phyloP scores from a whole-genome alignment of 352 stramenopile genomes.

The Phytophthora cactorum region DNA sequence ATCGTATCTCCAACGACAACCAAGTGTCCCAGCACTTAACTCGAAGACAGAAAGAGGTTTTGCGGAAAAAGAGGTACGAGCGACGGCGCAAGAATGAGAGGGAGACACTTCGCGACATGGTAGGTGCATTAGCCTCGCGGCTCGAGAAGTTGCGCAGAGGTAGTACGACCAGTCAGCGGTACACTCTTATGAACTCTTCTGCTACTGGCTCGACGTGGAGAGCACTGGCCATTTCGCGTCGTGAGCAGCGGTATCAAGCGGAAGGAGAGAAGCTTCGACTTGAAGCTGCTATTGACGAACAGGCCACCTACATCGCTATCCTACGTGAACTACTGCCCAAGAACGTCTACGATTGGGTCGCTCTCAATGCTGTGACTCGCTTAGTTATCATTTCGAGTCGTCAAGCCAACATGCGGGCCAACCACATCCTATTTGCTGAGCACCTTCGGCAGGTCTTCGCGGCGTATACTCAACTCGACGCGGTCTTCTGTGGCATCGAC shows the following conservation, averaged over 20 bases:
- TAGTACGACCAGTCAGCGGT: background rate
- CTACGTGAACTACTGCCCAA: slow-evolving; percentile 8
- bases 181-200: background rate
- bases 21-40: slow-evolving; percentile 2
- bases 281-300: slow-evolving; percentile 1
- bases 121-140: background rate
- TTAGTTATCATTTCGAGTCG: slow-evolving; percentile 3
- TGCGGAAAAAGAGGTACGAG: slow-evolving; percentile 11
- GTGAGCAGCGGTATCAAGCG: slow-evolving; percentile 1
- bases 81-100: slow-evolving; percentile 4
- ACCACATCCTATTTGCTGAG: slow-evolving; percentile 13
- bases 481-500: background rate
- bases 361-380: background rate
- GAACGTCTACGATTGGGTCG: background rate
- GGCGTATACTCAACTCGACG: slow-evolving; percentile 14
- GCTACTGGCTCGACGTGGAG: background rate
- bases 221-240: slow-evolving; percentile 1
- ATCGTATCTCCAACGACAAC: background rate
- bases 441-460: slow-evolving; percentile 21
- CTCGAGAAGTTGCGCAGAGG: slow-evolving; percentile 5
- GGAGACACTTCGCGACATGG: background rate
- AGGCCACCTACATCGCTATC: slow-evolving; percentile 6
- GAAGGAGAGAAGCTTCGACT: slow-evolving; percentile 5
- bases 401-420: slow-evolving; percentile 5
- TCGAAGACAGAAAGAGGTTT: background rate